Percentiles rank a stretch among this genome's conserved stretches.
These are phyloP conservation scores for Fusarium nygamai DNA, from an alignment of 2,329 filamentous ascomycete genomes.

Conservation along the genomic window DNA sequence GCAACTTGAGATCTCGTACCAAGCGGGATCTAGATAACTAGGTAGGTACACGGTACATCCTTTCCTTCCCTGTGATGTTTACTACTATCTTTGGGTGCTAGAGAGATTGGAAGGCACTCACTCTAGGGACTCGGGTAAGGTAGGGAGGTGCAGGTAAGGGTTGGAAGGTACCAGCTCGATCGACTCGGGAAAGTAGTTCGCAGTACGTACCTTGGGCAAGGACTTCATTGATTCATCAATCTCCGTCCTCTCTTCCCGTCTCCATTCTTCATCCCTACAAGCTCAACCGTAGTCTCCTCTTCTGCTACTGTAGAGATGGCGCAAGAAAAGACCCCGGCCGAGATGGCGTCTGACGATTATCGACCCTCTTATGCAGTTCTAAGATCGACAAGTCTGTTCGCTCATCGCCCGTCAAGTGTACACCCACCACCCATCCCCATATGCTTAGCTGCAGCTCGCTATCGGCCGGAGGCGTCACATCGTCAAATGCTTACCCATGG, in stretches of 20 bases:
- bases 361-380: conserved; percentile 11
- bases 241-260: background rate
- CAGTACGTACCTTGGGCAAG: background rate
- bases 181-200: background rate
- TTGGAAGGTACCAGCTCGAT: background rate
- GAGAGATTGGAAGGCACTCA: too few species aligned
- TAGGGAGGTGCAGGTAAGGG: background rate
- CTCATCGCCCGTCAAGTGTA: conserved; percentile 25
- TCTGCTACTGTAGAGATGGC: conserved; percentile 10
- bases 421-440: conserved; percentile 20
- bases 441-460: conserved; percentile 38
- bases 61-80: background rate
- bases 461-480: conserved; percentile 36
- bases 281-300: conserved; percentile 13
- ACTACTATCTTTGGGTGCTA: background rate
- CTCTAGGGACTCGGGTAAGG: background rate
- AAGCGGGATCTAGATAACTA: conserved; percentile 28
- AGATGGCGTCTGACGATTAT: conserved; percentile 24
- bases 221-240: background rate
- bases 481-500: conserved; percentile 16
- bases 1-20: conserved; percentile 33
- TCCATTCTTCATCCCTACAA: conserved; percentile 3
- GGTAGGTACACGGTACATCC: background rate
- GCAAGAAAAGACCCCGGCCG: conserved; percentile 19
- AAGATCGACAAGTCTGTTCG: conserved; percentile 32